Evolutionary conservation across 2,329 filamentous ascomycete genomes (phyloP).

Genomic region (Aspergillus floridensis): DNA sequence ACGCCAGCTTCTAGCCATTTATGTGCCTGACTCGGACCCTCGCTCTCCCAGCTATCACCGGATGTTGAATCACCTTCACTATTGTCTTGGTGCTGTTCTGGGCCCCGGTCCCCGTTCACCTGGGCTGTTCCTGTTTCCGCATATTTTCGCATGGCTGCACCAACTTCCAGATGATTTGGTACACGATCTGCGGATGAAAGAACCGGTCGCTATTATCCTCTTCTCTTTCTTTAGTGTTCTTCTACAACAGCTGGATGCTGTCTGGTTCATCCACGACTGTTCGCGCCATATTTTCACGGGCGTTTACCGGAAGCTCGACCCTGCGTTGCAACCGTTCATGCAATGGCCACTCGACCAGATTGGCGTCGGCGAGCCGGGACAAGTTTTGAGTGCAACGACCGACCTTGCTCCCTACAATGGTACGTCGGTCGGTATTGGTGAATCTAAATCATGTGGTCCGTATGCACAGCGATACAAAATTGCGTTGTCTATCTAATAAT

Average conservation of each 20-base stretch:
- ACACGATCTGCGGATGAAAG: constrained; percentile 1
- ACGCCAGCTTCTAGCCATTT: background rate
- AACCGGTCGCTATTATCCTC: constrained; percentile 4
- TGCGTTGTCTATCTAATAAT: no score
- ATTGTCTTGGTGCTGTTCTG: background rate
- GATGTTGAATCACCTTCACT: background rate
- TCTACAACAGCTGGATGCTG: constrained; percentile 7
- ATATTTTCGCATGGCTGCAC: constrained; percentile 15
- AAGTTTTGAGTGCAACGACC: no score
- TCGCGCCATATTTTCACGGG: constrained; percentile 14
- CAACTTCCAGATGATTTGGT: constrained; percentile 10
- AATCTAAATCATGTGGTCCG: no score
- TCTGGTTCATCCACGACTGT: constrained; percentile 17
- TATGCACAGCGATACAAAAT: no score
- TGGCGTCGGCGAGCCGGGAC: no score
- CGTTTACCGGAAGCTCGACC: constrained; percentile 1
- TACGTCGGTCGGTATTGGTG: no score
- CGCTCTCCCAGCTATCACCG: background rate
- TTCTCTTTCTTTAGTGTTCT: constrained; percentile 13
- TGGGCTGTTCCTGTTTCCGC: background rate
- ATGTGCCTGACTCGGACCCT: background rate
- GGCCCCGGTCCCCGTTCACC: background rate
- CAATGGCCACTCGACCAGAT: constrained; percentile 1
- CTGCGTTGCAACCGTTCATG: background rate
- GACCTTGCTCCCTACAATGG: no score